A percentile compares a stretch with the other conserved stretches of the same genome.
Evolutionary conservation across 2,329 filamentous ascomycete genomes (phyloP).

Genomic region (Stylonectria norvegica): DNA sequence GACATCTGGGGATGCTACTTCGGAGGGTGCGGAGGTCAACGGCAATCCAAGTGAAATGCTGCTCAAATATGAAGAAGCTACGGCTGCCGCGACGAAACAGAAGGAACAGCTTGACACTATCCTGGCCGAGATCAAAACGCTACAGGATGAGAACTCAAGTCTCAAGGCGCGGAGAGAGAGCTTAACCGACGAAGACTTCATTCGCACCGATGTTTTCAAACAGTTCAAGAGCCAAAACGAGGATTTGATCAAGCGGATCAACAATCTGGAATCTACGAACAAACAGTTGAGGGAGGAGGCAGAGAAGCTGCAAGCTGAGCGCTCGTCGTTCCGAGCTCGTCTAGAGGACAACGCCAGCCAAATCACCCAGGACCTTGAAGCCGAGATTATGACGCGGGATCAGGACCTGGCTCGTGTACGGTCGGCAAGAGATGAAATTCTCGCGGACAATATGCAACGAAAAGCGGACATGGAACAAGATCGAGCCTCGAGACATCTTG

Average conservation of each 20-base stretch:
- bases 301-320: conserved; percentile 79
- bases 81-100: conserved; percentile 73
- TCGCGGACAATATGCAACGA: conserved; percentile 75
- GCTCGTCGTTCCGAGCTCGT: conserved; percentile 75
- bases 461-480: conserved; percentile 79
- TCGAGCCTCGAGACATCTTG: conserved; percentile 63
- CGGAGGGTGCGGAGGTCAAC: conserved; percentile 50
- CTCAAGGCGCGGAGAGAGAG: conserved; percentile 66
- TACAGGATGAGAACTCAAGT: conserved; percentile 76
- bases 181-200: conserved; percentile 88
- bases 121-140: conserved; percentile 68
- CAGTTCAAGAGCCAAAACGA: conserved; percentile 86
- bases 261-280: conserved; percentile 86
- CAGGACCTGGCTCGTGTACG: conserved; percentile 83
- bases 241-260: conserved; percentile 86
- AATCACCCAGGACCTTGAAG: conserved; percentile 73
- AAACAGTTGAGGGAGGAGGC: conserved; percentile 80
- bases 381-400: conserved; percentile 75
- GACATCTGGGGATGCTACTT: conserved; percentile 42
- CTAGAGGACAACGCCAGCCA: conserved; percentile 76
- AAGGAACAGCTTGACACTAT: conserved; percentile 83
- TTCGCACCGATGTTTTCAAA: conserved; percentile 90
- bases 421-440: conserved; percentile 77
- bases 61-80: conserved; percentile 71
- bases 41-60: conserved; percentile 65